Percentiles rank a stretch among this genome's conserved stretches.
phyloP scores from a whole-genome alignment of 495 filamentous ascomycete species.

The Xanthoparmelia taractica region DNA sequence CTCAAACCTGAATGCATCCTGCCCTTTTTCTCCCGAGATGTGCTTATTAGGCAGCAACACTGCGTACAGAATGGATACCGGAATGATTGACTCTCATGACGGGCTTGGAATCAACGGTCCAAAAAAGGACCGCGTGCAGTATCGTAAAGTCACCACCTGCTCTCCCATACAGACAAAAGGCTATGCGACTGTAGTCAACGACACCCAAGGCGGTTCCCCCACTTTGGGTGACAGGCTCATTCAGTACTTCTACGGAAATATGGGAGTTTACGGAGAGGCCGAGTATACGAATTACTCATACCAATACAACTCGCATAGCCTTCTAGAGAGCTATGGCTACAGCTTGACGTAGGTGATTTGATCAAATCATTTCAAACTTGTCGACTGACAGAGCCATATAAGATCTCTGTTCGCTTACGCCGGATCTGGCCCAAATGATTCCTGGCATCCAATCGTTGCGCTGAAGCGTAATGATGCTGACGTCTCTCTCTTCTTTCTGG shows the following conservation, averaged over 20 bases:
- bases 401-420: not conserved
- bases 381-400: not conserved
- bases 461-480: slow-evolving; percentile 32
- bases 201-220: not conserved
- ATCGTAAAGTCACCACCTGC: slow-evolving; percentile 31
- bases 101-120: slow-evolving; percentile 31
- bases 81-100: slow-evolving; percentile 30
- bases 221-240: slow-evolving; percentile 12
- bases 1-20: too few relatives aligned
- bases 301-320: slow-evolving; percentile 19
- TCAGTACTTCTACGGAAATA: slow-evolving; percentile 2
- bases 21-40: too few relatives aligned
- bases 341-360: slow-evolving; percentile 18
- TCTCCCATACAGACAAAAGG: slow-evolving; percentile 11
- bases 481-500: slow-evolving; percentile 30
- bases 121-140: slow-evolving; percentile 23
- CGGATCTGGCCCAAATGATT: not conserved
- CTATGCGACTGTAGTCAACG: slow-evolving; percentile 2
- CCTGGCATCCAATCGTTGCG: slow-evolving; percentile 24
- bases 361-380: too few relatives aligned
- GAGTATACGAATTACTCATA: slow-evolving; percentile 23
- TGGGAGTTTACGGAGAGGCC: too few relatives aligned
- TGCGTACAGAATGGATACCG: too few relatives aligned
- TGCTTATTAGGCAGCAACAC: too few relatives aligned
- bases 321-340: slow-evolving; percentile 19